These are phyloP conservation scores for Pythium brachiatum DNA, from an alignment of 352 stramenopile genomes.

Conservation along the genomic window DNA sequence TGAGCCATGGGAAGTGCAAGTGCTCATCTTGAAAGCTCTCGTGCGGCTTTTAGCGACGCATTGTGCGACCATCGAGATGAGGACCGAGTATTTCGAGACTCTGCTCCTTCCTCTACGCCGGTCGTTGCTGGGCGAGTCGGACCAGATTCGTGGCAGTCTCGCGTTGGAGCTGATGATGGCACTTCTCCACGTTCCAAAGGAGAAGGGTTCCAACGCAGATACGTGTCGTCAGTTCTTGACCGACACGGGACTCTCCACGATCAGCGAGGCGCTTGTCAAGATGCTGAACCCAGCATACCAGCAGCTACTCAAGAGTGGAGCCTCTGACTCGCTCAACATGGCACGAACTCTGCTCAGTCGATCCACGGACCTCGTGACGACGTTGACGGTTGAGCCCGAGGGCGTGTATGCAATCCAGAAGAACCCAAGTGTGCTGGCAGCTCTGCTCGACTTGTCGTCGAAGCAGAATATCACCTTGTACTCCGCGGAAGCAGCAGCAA, in stretches of 20 bases:
- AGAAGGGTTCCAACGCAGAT: slow-evolving; percentile 46
- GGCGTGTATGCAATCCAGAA: slow-evolving; percentile 51
- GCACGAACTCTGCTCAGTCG: slow-evolving; percentile 67
- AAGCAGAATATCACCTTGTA: slow-evolving; percentile 59
- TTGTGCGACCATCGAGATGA: slow-evolving; percentile 54
- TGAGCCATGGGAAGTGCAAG: slow-evolving; percentile 76
- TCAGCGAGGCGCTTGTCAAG: slow-evolving; percentile 60
- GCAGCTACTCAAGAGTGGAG: slow-evolving; percentile 44
- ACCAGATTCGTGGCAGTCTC: slow-evolving; percentile 75
- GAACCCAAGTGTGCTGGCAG: slow-evolving; percentile 56
- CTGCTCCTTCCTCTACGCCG: slow-evolving; percentile 61
- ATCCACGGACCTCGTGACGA: slow-evolving; percentile 60
- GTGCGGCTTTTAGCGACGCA: slow-evolving; percentile 54
- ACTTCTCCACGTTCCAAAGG: slow-evolving; percentile 48
- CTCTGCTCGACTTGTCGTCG: slow-evolving; percentile 56
- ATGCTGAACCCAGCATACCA: slow-evolving; percentile 74
- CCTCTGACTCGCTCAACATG: slow-evolving; percentile 23
- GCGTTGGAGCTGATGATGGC: slow-evolving; percentile 68
- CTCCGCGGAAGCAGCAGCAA: slow-evolving; percentile 54
- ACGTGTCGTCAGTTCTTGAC: slow-evolving; percentile 58
- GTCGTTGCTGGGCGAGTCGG: slow-evolving; percentile 62
- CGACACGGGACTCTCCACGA: slow-evolving; percentile 41
- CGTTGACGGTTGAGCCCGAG: slow-evolving; percentile 36
- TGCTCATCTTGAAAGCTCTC: slow-evolving; percentile 76
- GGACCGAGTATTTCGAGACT: slow-evolving; percentile 52